A percentile compares a stretch with the other conserved stretches of the same genome.
These are phyloP conservation scores for Lyophyllum semitale DNA, from an alignment of 768 basidiomycete species.

Conservation along the genomic window DNA sequence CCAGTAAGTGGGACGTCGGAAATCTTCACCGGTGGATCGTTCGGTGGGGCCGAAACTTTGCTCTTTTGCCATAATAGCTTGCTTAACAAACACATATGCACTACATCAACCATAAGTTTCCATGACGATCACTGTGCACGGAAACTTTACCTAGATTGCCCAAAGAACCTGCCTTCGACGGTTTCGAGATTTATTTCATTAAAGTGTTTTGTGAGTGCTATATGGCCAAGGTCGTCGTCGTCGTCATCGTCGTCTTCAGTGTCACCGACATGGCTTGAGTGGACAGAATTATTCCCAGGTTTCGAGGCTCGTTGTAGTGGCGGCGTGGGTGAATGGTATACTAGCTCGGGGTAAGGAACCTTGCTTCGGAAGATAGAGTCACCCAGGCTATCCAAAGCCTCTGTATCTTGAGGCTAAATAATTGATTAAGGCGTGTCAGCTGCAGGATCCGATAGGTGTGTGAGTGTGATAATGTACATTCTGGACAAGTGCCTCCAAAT, in stretches of 20 bases:
- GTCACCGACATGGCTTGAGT: not conserved
- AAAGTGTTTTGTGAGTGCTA: not conserved
- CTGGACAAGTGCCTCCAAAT: not conserved
- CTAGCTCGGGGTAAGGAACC: not conserved
- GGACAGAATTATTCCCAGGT: not conserved
- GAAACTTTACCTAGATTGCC: not conserved
- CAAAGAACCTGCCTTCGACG: not conserved
- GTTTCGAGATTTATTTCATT: not conserved
- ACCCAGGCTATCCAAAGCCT: not conserved
- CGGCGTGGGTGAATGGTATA: not conserved
- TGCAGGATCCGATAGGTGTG: not conserved
- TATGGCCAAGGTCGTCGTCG: not conserved
- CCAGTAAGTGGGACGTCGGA: slow-evolving; percentile 38
- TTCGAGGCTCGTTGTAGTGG: not conserved
- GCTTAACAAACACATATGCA: slow-evolving; percentile 55
- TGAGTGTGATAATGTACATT: not conserved
- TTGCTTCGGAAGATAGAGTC: not conserved
- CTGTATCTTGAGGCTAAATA: not conserved
- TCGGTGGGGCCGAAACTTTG: not conserved
- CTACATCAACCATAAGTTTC: slow-evolving; percentile 42
- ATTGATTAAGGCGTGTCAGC: too few species aligned
- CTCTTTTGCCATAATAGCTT: slow-evolving; percentile 31
- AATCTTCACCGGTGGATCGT: slow-evolving; percentile 26
- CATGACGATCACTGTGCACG: not conserved
- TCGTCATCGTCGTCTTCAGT: not conserved